phyloP scores from a whole-genome alignment of 331 rosid species.

The Pyracantha coccinea region DNA sequence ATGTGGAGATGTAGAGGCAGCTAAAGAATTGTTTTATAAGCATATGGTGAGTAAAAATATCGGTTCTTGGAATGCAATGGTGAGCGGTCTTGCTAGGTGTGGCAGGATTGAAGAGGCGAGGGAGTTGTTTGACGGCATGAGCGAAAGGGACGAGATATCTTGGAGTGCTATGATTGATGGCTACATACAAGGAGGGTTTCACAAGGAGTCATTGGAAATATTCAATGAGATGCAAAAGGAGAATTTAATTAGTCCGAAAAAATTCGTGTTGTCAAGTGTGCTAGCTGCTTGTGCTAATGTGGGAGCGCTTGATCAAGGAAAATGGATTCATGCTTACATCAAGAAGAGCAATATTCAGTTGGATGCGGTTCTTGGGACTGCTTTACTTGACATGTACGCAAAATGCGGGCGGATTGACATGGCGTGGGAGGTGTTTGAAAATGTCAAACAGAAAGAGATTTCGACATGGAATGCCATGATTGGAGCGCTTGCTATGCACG shows the following conservation, averaged over 20 bases:
- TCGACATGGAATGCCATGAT: conserved; percentile 70
- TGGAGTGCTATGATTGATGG: conserved; percentile 48
- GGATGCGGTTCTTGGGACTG: conserved; percentile 38
- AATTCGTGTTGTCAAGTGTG: conserved; percentile 28
- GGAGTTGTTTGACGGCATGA: conserved; percentile 30
- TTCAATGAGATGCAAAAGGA: conserved; percentile 32
- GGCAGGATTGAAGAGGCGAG: conserved; percentile 32
- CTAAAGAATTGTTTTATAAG: conserved; percentile 23
- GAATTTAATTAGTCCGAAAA: conserved; percentile 16
- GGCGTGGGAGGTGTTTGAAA: conserved; percentile 59
- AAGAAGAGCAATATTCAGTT: conserved; percentile 21
- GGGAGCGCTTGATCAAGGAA: conserved; percentile 46
- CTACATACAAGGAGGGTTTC: conserved; percentile 26
- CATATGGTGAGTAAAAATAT: conserved; percentile 21
- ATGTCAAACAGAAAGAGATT: conserved; percentile 30
- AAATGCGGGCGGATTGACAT: conserved; percentile 46
- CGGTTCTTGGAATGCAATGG: conserved; percentile 48
- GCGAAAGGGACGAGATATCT: conserved; percentile 36
- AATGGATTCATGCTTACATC: conserved; percentile 35
- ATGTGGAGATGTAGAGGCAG: conserved; percentile 29
- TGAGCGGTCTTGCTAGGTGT: conserved; percentile 33
- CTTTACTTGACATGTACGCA: conserved; percentile 41
- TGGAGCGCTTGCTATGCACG: conserved; percentile 48
- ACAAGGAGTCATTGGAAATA: conserved; percentile 44
- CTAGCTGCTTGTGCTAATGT: conserved; percentile 37